Conservation (phyloP, 306 rosid genomes). For the Canavalia gladiata region DNA sequence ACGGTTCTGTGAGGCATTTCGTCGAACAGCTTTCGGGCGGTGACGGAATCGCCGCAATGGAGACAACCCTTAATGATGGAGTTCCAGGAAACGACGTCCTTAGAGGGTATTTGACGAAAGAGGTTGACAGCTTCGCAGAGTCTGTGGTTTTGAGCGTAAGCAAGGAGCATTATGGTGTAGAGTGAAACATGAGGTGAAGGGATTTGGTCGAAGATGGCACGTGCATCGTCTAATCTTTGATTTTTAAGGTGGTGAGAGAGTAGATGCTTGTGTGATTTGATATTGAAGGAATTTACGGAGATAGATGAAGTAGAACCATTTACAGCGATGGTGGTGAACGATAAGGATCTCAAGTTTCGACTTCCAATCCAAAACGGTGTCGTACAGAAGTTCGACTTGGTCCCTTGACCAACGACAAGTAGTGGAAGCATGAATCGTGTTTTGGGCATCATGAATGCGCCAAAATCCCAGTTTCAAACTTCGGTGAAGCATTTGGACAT, state of each 20-base stretch:
- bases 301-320: neutral
- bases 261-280: slow-evolving; percentile 42
- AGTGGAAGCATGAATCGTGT: neutral
- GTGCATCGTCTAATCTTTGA: slow-evolving; percentile 65
- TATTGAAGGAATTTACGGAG: neutral
- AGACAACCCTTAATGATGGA: slow-evolving; percentile 74
- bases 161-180: slow-evolving; percentile 61
- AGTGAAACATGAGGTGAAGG: slow-evolving; percentile 57
- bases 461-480: neutral
- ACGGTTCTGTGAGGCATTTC: slow-evolving; percentile 70
- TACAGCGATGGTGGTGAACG: slow-evolving; percentile 4
- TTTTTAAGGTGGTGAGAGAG: slow-evolving; percentile 58
- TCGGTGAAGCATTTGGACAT: neutral
- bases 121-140: slow-evolving; percentile 68
- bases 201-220: slow-evolving; percentile 58
- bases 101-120: slow-evolving; percentile 66
- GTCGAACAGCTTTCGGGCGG: slow-evolving; percentile 68
- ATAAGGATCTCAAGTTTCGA: slow-evolving; percentile 11
- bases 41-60: slow-evolving; percentile 63
- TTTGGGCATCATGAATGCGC: neutral
- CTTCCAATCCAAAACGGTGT: neutral
- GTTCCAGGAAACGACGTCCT: slow-evolving; percentile 78
- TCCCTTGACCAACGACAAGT: neutral
- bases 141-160: slow-evolving; percentile 54
- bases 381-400: neutral